Percentiles rank a stretch among this genome's conserved stretches.
Conservation (phyloP, 2,329 filamentous ascomycete species). For the Teratosphaeria zuluensis region DNA sequence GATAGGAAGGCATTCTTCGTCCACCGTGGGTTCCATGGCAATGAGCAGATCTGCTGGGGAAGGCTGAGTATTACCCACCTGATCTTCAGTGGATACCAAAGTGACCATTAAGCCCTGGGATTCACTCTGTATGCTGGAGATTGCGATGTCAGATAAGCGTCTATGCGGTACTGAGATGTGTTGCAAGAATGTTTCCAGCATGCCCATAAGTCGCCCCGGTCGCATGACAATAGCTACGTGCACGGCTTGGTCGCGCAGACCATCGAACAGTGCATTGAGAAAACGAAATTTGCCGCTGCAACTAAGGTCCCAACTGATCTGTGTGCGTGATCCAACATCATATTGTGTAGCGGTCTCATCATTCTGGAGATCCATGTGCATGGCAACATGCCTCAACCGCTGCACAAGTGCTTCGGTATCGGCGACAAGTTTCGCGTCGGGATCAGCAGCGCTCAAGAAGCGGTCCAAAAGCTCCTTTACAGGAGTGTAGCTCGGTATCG, state of each 20-base stretch:
- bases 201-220: slow-evolving; percentile 19
- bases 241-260: slow-evolving; percentile 13
- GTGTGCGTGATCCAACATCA: slow-evolving; percentile 13
- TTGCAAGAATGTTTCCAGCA: slow-evolving; percentile 25
- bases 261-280: slow-evolving; percentile 22
- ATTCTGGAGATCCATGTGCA: slow-evolving; percentile 28
- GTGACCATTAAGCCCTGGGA: slow-evolving; percentile 21
- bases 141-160: neutral
- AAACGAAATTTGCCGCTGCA: slow-evolving; percentile 30
- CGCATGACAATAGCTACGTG: slow-evolving; percentile 24
- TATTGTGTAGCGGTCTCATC: slow-evolving; percentile 21
- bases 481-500: slow-evolving; percentile 12
- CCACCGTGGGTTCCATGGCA: slow-evolving; percentile 28
- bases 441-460: slow-evolving; percentile 13
- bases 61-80: slow-evolving; percentile 14
- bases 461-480: slow-evolving; percentile 14
- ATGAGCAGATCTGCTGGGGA: slow-evolving; percentile 29
- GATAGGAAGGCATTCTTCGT: slow-evolving; percentile 4
- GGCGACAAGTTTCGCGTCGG: slow-evolving; percentile 5
- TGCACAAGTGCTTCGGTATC: slow-evolving; percentile 19
- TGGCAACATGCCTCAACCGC: slow-evolving; percentile 15
- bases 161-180: slow-evolving; percentile 13
- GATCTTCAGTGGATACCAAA: slow-evolving; percentile 22
- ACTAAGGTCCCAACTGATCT: slow-evolving; percentile 25
- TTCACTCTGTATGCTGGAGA: slow-evolving; percentile 1